Evolutionary conservation across 1,139 yeast genomes (phyloP).

Genomic region (Debaryomyces sp.): DNA sequence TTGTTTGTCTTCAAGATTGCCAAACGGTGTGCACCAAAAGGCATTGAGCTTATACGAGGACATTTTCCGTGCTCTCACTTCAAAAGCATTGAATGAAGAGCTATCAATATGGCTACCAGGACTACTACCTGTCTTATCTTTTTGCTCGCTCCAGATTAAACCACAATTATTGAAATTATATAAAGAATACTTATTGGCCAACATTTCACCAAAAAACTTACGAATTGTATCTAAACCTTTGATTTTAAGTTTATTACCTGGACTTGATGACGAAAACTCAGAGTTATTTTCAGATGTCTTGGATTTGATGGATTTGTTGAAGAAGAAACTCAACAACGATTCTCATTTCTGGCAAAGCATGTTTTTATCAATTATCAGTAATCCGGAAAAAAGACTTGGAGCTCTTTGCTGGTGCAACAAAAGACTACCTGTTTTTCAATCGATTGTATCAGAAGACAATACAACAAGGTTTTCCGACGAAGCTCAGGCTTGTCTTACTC

Average conservation of each 20-base stretch:
- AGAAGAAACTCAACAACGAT: conserved; percentile 61
- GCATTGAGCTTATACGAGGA: conserved; percentile 74
- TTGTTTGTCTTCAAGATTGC: conserved; percentile 78
- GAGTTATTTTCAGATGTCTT: conserved; percentile 72
- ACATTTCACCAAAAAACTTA: conserved; percentile 51
- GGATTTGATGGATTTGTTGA: conserved; percentile 61
- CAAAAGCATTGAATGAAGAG: conserved; percentile 51
- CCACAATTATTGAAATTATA: conserved; percentile 70
- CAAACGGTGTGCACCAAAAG: conserved; percentile 95
- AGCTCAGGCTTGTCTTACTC: conserved; percentile 62
- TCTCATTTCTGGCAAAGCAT: conserved; percentile 84
- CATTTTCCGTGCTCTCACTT: conserved; percentile 65
- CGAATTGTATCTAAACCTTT: conserved; percentile 66
- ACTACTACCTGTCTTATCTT: conserved; percentile 77
- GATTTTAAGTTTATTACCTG: conserved; percentile 75
- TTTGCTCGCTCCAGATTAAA: conserved; percentile 86
- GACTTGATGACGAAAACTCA: conserved; percentile 88
- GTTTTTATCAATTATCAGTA: conserved; percentile 72
- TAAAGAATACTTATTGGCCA: conserved; percentile 52
- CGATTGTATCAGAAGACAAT: conserved; percentile 20
- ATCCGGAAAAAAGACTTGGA: conserved; percentile 80
- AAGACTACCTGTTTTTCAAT: conserved; percentile 57
- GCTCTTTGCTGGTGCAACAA: conserved; percentile 77
- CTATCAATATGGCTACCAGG: conserved; percentile 87
- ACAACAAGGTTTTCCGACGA: conserved; percentile 44